Conservation (phyloP, 1,284 basidiomycete species). For the Phellopilus nigrolimitatus region DNA sequence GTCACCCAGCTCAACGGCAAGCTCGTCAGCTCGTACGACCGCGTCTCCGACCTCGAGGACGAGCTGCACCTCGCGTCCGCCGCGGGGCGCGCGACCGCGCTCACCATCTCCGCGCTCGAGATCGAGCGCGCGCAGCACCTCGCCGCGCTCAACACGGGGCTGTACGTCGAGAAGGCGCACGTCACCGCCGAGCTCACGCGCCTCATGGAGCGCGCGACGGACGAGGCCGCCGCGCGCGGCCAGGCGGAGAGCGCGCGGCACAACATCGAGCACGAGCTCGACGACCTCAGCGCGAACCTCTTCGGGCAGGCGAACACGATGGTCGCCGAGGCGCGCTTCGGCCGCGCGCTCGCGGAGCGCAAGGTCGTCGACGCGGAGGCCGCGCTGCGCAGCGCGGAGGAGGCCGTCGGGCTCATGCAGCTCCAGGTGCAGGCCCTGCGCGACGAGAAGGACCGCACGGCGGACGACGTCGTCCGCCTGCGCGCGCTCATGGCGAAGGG, state of each 20-base stretch:
- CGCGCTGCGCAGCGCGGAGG: conserved; percentile 80
- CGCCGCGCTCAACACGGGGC: conserved; percentile 77
- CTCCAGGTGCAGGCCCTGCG: conserved; percentile 74
- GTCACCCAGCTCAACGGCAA: conserved; percentile 89
- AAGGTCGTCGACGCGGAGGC: conserved; percentile 80
- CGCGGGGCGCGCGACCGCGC: conserved; percentile 50
- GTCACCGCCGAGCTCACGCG: conserved; percentile 90
- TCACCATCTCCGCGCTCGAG: conserved; percentile 68
- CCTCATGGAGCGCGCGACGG: conserved; percentile 90
- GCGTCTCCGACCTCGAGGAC: conserved; percentile 92
- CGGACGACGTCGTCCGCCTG: conserved; percentile 46
- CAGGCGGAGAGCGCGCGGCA: conserved; percentile 82
- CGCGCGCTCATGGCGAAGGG: conserved; percentile 56
- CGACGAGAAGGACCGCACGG: conserved; percentile 57
- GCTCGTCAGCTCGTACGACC: conserved; percentile 88
- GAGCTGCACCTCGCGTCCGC: conserved; percentile 68
- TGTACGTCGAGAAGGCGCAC: conserved; percentile 88
- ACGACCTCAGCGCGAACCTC: conserved; percentile 86
- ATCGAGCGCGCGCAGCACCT: conserved; percentile 74
- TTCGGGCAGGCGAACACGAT: conserved; percentile 89
- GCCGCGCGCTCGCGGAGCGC: conserved; percentile 71
- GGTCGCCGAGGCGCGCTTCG: conserved; percentile 88
- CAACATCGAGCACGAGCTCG: conserved; percentile 86
- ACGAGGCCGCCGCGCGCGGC: conserved; percentile 87
- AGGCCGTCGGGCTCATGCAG: conserved; percentile 82